A percentile compares a stretch with the other conserved stretches of the same genome.
Evolutionary conservation across 257 asterid species (phyloP).

Genomic region (Fraxinus excelsior): DNA sequence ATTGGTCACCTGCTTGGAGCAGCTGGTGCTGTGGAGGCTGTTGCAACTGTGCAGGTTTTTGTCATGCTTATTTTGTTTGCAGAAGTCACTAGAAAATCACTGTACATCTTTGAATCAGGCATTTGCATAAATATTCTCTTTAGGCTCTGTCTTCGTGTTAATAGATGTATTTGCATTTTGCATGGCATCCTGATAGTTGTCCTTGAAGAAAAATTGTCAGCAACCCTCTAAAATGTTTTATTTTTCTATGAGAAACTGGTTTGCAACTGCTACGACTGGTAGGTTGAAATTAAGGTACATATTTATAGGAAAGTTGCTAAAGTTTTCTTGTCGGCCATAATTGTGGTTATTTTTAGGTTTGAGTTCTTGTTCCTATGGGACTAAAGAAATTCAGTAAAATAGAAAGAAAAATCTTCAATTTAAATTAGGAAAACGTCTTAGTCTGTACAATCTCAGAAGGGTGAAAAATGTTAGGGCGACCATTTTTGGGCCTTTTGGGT

Average conservation of each 20-base stretch:
- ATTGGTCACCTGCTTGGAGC: constrained; percentile 73
- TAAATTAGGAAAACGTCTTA: no score
- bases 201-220: not conserved
- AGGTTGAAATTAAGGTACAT: not conserved
- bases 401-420: not conserved
- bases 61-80: constrained; percentile 19
- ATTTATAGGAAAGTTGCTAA: not conserved
- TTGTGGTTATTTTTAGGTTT: not conserved
- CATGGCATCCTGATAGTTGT: not conserved
- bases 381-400: not conserved
- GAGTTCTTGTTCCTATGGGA: not conserved
- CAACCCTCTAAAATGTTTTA: not conserved
- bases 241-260: not conserved
- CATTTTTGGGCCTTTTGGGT: not conserved
- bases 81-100: constrained; percentile 9
- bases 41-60: constrained; percentile 87
- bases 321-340: not conserved
- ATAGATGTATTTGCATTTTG: constrained; percentile 33
- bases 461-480: not conserved
- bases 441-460: not conserved
- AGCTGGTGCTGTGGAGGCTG: constrained; percentile 56
- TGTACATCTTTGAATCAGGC: constrained; percentile 3
- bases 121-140: not conserved
- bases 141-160: not conserved
- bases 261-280: not conserved